Base-by-base conservation (phyloP, 169 alveolate genomes). In the Gregarina niphandrodes region DNA sequence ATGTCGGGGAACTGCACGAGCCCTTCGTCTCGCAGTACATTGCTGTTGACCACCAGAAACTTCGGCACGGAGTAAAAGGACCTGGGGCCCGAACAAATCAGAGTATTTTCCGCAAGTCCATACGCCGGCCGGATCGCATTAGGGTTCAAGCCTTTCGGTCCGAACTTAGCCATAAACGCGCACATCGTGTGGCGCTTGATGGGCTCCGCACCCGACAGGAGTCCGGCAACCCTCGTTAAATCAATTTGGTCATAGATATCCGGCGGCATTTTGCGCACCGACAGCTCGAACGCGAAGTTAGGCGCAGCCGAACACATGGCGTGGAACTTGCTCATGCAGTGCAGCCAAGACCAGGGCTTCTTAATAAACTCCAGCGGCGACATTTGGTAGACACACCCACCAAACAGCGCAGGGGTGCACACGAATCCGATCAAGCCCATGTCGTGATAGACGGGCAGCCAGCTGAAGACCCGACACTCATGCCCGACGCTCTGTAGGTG, bases 371-470 rank as follows among this genome's bases (percentile, higher is more conserved):
- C 49, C 30, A 55, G 22, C 4, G 65, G 65, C 0, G 60, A 48
- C 42, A 55, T 37, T n/a, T 40, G 38, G 20, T 18, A 47, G 16
- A 45, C 26, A 11, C 42, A 43, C 17, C 49, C 21, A 26, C 65
- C 65, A 21, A 55, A 36, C n/a, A 48, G 30, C 24, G 42, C 26
- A 3, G 65, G 46, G 29, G 47, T 43, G 22, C 52, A 49, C 21
- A 55, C 30, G 34, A 55, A 46, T 11, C 65, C 65, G 46, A 55
- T 47, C 12, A 55, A 24, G 4, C 73, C 73, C 73, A 63, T 63
- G 43, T 63, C 73, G 42, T 63, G 73, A 30, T 63, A 63, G 44
- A 63, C 57, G 1, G 73, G 73, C 9, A 63, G 41, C 73, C 73
- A 63, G 13, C 64, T 49, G 31, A 63, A 53, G 21, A 55, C 58